These are phyloP conservation scores for Avena insularis DNA, from an alignment of 176 grass and related monocot genomes.

Conservation along the genomic window DNA sequence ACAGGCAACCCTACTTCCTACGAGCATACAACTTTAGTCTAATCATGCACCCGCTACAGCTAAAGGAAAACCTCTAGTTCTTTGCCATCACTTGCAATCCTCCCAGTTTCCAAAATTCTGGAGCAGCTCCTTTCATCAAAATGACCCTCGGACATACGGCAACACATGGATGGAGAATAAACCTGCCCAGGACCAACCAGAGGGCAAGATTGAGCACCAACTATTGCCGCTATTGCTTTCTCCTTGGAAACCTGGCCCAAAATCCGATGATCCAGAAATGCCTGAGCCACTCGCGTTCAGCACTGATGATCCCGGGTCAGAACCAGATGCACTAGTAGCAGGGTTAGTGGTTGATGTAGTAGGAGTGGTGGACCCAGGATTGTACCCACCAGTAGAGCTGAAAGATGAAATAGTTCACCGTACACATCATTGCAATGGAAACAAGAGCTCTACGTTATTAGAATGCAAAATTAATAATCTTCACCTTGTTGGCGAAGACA, in stretches of 20 bases:
- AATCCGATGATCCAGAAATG: constrained; percentile 41
- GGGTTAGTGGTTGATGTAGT: constrained; percentile 38
- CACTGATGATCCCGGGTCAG: constrained; percentile 61
- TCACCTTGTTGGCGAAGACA: constrained; percentile 50
- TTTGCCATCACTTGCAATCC: constrained; percentile 17
- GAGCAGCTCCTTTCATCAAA: constrained; percentile 35
- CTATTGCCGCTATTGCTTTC: not conserved
- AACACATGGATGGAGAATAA: constrained; percentile 43
- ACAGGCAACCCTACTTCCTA: constrained; percentile 18
- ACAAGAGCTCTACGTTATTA: not conserved
- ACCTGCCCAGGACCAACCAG: constrained; percentile 32
- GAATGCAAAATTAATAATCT: constrained; percentile 28
- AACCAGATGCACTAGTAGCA: constrained; percentile 42
- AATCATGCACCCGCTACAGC: constrained; percentile 14
- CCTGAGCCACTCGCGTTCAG: constrained; percentile 52
- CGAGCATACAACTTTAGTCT: constrained; percentile 17
- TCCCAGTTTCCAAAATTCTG: constrained; percentile 9
- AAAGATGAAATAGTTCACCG: constrained; percentile 34
- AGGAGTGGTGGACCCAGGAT: constrained; percentile 40
- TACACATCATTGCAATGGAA: not conserved
- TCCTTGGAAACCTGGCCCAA: constrained; percentile 47
- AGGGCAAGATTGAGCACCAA: constrained; percentile 22
- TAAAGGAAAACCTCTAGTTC: not conserved
- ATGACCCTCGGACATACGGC: constrained; percentile 20
- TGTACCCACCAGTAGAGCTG: constrained; percentile 59